Evolutionary conservation across 495 filamentous ascomycete species (phyloP), one percentile per base, ranked within the genome.

Genomic region (Thozetella sp.): DNA sequence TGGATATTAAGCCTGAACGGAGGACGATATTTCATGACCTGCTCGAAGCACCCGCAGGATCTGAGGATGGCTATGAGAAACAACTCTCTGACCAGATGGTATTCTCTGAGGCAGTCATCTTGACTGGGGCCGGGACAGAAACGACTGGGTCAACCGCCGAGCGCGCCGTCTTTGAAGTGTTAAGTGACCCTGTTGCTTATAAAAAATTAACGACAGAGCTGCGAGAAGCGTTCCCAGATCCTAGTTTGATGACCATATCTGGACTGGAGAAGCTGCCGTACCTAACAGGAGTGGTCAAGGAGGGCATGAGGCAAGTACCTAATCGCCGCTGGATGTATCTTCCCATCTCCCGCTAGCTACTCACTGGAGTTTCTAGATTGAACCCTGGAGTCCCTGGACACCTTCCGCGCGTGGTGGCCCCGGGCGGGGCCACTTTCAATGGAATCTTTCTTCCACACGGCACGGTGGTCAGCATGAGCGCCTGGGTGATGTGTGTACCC

Each of bases 141-240:
- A 81, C 76, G 0, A 79, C 78, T 1, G 76, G 73, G 0, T 71
- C 75, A 59, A 73, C 77, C 0, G 61, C 71, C 54, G 73, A 62
- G 0, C 62, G 76, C n/a, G 69, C 75, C 23, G 48, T 67, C 0
- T 79, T 72, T 51, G 62, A 79, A 40, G 66, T 76, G 10, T 55
- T 79, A 10, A 45, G 43, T n/a, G 72, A 70, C 52, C 69, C 66
- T 2, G 55, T 54, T 1, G 69, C 77, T 1, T 74, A 72, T 51
- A 4, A 46, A 0, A 58, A 45, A 12, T 55, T 79, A 24, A 67
- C 54, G 2, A 54, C 56, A 9, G 78, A 80, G 61, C 61, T 81
- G 24, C 25, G 53, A 22, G 53, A 65, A 2, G 67, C 63, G 19
- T 76, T 80, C 40, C 74, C 76, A 2, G 63, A 74, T 17, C 55